Base-by-base conservation (phyloP, 768 basidiomycete species). In the Strobilomyces echinocephalus region DNA sequence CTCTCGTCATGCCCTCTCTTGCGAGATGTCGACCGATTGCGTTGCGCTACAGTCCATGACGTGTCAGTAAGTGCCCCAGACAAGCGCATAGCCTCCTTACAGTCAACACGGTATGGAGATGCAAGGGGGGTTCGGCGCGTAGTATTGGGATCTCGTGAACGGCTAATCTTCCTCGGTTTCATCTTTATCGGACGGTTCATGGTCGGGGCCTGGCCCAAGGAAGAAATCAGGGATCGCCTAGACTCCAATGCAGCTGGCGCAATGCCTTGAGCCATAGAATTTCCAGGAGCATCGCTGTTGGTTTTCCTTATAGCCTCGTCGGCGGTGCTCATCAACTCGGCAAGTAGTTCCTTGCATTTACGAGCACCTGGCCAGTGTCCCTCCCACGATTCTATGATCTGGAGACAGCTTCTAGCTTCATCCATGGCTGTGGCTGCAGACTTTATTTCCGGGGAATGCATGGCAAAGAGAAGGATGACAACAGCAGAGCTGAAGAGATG, bases 401-500 rank as follows among this genome's bases (percentile, higher is more conserved):
- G 65, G 35, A 93, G 69, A 35, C 88, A 84, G 52, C 81, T 83
- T 68, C 79, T 83, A 8, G 86, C 90, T 73, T 93, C 91, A 8
- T 89, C 87, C 83, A 92, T 84, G 12, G 91, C 90, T 12, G 82
- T 76, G 28, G 75, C 67, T n/a, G 84, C 81, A 39, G 82, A 80
- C 40, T 79, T 77, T 11, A 78, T 65, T 50, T 92, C 90, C 2
- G 82, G 64, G 5, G 84, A 80, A 67, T 91, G 91, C 88, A 93
- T 92, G 33, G 91, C 87, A 65, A 85, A 91, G 8, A 94, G 74
- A 49, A 92, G 71, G 52, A 91, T 83, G 65, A 94, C 89, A 53
- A 91, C 89, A 2, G 88, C 87, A 35, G 87, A 92, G 63, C 89
- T 91, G 75, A 92, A 92, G 21, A 93, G 76, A 60, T 89, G 88